phyloP scores from a whole-genome alignment of 1,284 basidiomycete genomes.

The Cutaneotrichosporon spelunceum region DNA sequence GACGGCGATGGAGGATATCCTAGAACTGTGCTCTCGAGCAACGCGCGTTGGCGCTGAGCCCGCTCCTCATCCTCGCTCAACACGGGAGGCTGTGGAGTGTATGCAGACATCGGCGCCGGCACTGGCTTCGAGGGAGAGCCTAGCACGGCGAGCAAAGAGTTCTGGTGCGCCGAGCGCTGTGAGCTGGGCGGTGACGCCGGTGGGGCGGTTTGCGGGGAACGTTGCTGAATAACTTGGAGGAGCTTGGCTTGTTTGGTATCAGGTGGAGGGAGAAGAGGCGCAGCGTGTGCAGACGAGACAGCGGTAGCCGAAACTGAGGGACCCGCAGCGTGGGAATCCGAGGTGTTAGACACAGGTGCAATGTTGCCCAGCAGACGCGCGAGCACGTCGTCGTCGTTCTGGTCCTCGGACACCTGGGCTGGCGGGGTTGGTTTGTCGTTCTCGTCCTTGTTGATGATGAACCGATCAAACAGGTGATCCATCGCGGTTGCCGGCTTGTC shows the following conservation, averaged over 20 bases:
- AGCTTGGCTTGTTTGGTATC: slow-evolving; percentile 20
- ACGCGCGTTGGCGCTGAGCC: slow-evolving; percentile 7
- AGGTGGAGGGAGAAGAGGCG: slow-evolving; percentile 2
- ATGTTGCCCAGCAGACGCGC: slow-evolving; percentile 35
- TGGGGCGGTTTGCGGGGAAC: neutral
- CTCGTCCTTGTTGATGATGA: slow-evolving; percentile 42
- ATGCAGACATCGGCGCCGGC: neutral
- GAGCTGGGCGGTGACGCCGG: neutral
- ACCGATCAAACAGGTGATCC: slow-evolving; percentile 41
- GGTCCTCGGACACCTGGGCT: slow-evolving; percentile 16
- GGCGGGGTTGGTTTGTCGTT: slow-evolving; percentile 24
- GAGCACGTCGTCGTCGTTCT: slow-evolving; percentile 37
- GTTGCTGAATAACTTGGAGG: slow-evolving; percentile 12
- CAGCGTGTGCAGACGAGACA: neutral
- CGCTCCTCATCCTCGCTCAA: slow-evolving; percentile 5
- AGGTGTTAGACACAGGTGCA: slow-evolving; percentile 7
- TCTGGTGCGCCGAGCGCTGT: slow-evolving; percentile 17
- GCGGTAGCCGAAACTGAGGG: too few relatives aligned
- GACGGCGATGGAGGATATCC: neutral
- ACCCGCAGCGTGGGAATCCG: neutral
- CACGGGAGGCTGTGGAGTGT: neutral
- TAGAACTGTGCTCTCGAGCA: slow-evolving; percentile 6
- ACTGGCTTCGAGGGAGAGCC: slow-evolving; percentile 4
- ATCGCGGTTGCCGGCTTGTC: slow-evolving; percentile 26
- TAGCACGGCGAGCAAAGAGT: slow-evolving; percentile 20